Base-by-base conservation (phyloP, 768 basidiomycete species). In the Exidia glandulosa region DNA sequence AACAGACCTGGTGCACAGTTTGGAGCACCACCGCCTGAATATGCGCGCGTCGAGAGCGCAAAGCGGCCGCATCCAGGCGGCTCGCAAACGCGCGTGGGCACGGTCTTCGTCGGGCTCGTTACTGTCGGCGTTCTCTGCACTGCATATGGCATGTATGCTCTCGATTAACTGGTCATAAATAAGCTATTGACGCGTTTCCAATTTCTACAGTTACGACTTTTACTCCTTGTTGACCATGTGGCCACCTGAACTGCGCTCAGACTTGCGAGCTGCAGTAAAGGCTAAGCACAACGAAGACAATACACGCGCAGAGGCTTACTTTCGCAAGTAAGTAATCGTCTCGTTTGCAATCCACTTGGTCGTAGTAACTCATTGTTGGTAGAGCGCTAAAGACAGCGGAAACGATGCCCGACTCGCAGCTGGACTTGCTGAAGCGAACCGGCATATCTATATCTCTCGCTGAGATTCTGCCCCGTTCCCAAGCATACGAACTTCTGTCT, bases 251-350 rank as follows among this genome's bases (percentile, higher is more conserved):
- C 69, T 90, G 2, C 80, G 85, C 3, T 68, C 72, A 32, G 86
- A 88, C 69, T 75, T 90, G 33, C 83, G 86, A 5, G 78, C 76
- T 2, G 88, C 84, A 2, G 75, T 90, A 47, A 78, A 77, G 60
- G 85, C 85, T 2, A 85, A 80, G 65, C 72, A 81, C 57, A 77
- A 81, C 59, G 81, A 79, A 2, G 81, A 89, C 66, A 6, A n/a
- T 29, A 19, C 9, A 12, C 14, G 25, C 25, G 50, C 50, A 5
- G 50, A 54, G 30, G 50, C 50, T 23, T 31, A n/a, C 30, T 54
- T 54, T 54, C 50, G 50, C 50, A 54, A 54, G 50, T 54, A 27
- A 23, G 50, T 13, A 12, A 9, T 54, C 4, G 10, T 9, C 48
- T 19, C 48, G 10, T 10, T 12, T 3, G 27, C 50, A 27, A 10